Evolutionary conservation across 179 eudicot species (phyloP).

Genomic region (Beta lomatogona): DNA sequence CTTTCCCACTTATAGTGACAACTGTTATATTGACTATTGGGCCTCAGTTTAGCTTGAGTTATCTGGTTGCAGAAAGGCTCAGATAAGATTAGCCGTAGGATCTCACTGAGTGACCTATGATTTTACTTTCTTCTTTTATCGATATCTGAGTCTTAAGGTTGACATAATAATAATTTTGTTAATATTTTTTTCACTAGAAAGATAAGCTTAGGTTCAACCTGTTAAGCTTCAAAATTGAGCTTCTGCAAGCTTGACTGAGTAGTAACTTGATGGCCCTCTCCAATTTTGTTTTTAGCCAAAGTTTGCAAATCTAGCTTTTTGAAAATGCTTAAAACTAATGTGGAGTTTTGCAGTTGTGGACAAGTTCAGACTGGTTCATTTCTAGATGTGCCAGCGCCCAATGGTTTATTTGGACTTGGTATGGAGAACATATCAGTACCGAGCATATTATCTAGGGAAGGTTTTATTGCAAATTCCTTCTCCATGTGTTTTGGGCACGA

Average conservation of each 20-base stretch:
- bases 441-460: conserved; percentile 70
- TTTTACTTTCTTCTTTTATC: too few species aligned
- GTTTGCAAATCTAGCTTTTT: too few species aligned
- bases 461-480: conserved; percentile 80
- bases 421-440: conserved; percentile 87
- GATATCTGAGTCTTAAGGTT: too few species aligned
- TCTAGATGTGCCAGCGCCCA: conserved; percentile 87
- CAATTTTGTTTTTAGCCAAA: neutral
- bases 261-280: neutral
- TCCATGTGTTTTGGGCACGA: conserved; percentile 95
- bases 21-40: neutral
- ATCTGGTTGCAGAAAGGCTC: neutral
- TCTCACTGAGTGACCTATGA: too few species aligned
- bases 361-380: conserved; percentile 85
- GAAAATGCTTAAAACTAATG: conserved; percentile 16
- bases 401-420: conserved; percentile 98
- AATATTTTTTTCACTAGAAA: neutral
- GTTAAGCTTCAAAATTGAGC: neutral
- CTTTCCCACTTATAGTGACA: neutral
- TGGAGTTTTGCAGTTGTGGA: conserved; percentile 68
- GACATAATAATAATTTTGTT: neutral
- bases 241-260: neutral
- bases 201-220: neutral
- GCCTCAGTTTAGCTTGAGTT: neutral
- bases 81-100: too few species aligned